Conservation (phyloP, 257 asterid species). For the Nicotiana otophora region DNA sequence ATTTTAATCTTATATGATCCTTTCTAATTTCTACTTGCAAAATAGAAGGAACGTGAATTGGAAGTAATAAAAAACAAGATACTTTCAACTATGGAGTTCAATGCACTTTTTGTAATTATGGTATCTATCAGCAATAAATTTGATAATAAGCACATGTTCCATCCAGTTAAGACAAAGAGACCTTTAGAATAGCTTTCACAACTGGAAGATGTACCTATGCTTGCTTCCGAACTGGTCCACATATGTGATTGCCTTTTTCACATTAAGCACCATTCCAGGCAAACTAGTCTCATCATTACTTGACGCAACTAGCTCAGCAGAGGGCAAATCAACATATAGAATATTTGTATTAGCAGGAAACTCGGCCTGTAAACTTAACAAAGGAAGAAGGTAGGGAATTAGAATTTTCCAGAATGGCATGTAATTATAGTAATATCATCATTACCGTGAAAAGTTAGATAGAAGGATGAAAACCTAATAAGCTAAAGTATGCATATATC, state of each 20-base stretch:
- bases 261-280: conserved; percentile 94
- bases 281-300: conserved; percentile 59
- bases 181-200: conserved; percentile 5
- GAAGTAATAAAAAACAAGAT: not conserved
- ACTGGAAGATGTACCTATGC: conserved; percentile 49
- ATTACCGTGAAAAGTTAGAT: not conserved
- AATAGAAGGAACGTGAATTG: not conserved
- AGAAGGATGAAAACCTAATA: not conserved
- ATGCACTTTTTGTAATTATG: not conserved
- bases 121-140: not conserved
- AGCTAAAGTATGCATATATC: not conserved
- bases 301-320: conserved; percentile 81
- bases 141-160: not conserved
- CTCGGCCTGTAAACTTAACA: conserved; percentile 71
- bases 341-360: conserved; percentile 98
- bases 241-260: conserved; percentile 69
- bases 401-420: conserved; percentile 20
- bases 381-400: conserved; percentile 28
- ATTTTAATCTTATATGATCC: not conserved
- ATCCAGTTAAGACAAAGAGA: not conserved
- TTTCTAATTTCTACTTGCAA: not conserved
- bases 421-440: not conserved
- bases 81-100: not conserved
- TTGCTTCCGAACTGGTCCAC: conserved; percentile 80
- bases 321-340: conserved; percentile 82